These are phyloP conservation scores for Gracilariopsis chorda DNA, from an alignment of 23 red algal species.

Conservation along the genomic window DNA sequence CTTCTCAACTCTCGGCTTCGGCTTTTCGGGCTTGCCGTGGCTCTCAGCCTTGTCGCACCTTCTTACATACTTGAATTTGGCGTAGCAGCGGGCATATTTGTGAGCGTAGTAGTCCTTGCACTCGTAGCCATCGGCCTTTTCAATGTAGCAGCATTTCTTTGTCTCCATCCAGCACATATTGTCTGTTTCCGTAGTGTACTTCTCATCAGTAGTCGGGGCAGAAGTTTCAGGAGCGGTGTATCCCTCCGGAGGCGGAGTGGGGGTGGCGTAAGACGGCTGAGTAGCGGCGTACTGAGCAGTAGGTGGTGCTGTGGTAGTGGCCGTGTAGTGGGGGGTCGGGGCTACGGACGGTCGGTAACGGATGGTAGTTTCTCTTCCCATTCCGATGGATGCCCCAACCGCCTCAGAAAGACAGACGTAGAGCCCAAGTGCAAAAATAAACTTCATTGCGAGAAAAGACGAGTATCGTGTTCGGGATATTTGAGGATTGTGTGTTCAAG, in stretches of 20 bases:
- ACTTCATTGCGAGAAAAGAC: conserved; percentile 5
- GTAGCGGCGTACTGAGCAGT: not conserved
- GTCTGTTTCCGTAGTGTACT: not conserved
- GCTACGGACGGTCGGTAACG: not conserved
- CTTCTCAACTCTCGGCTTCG: not conserved
- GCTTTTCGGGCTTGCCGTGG: conserved; percentile 47
- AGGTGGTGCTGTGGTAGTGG: no score
- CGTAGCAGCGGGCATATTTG: conserved; percentile 37
- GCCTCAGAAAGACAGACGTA: not conserved
- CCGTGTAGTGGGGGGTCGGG: not conserved
- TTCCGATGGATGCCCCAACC: not conserved
- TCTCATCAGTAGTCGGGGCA: not conserved
- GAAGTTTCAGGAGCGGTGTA: conserved; percentile 9
- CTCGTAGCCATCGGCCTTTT: conserved; percentile 45
- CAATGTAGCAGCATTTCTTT: conserved; percentile 39
- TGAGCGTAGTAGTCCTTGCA: conserved; percentile 36
- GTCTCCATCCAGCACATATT: conserved; percentile 54
- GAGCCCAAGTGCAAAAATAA: not conserved
- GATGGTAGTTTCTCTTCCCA: not conserved
- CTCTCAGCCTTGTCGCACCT: conserved; percentile 49
- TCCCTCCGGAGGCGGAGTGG: not conserved
- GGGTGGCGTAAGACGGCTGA: not conserved
- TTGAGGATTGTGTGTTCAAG: no score
- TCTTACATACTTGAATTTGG: conserved; percentile 26
- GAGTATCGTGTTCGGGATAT: no score